Base-by-base conservation (phyloP, 768 basidiomycete genomes). In the Lentinula aciculospora region DNA sequence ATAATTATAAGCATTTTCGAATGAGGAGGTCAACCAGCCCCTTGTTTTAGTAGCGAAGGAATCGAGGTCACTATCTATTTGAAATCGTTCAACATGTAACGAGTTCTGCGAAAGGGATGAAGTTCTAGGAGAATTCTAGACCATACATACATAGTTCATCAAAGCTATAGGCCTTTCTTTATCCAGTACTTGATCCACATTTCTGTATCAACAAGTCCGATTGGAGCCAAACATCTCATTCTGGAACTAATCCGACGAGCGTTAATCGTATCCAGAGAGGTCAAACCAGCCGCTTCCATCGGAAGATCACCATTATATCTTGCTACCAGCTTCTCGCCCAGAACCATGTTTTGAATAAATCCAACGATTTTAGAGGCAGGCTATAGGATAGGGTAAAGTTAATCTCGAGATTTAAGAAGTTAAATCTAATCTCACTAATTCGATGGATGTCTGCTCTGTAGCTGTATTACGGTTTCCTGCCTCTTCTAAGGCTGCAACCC, bases 151-250 rank as follows among this genome's bases (percentile, higher is more conserved):
- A n/a, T n/a, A n/a, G n/a, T n/a, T n/a, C 39, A 15, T 40, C 39
- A 40, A 34, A 13, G 32, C 6, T 34, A 53, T 12, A 54, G 21
- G 4, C 54, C 54, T 8, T 44, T 31, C 27, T 19, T 32, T 12
- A 58, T 28, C 66, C 66, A 67, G 31, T 67, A 66, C 4, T 55
- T 27, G 15, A 66, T 58, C 66, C 63, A 68, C 21, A 50, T 45
- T 37, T 42, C 36, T 23, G 61, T 60, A 4, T 68, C 66, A 25
- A 21, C 10, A 2, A 55, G 45, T 13, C 58, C 58, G 3, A 67
- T 29, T 9, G 63, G 61, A 31, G 21, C 53, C 58, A 67, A 61
- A 17, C 25, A 15, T 8, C 49, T 45, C 36, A 67, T 23, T 17
- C 58, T 61, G 37, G 57, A 31, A 53, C 63, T 65, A 4, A 65